phyloP scores from a whole-genome alignment of 768 basidiomycete species.

The Gyrodon lividus region DNA sequence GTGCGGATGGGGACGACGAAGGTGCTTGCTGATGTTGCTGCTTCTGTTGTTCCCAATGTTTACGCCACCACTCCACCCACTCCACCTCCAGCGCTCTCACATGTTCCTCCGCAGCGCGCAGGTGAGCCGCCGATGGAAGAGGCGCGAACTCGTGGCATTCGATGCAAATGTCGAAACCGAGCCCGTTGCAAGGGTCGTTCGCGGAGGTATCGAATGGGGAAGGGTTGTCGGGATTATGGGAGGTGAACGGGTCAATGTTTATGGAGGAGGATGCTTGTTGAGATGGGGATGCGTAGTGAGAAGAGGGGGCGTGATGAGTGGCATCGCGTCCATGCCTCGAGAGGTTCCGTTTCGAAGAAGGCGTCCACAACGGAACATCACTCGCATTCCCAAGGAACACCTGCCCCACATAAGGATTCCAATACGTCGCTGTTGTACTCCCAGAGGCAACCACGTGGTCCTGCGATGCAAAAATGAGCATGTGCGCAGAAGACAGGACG shows the following conservation, averaged over 20 bases:
- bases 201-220: slow-evolving; percentile 35
- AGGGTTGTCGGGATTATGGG: slow-evolving; percentile 18
- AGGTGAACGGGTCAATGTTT: slow-evolving; percentile 7
- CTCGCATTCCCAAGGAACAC: slow-evolving; percentile 80
- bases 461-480: slow-evolving; percentile 5
- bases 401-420: slow-evolving; percentile 61
- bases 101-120: slow-evolving; percentile 77
- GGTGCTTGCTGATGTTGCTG: slow-evolving; percentile 3
- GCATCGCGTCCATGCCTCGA: not conserved
- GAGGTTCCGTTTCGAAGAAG: slow-evolving; percentile 17
- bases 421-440: slow-evolving; percentile 41
- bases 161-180: slow-evolving; percentile 82
- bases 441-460: slow-evolving; percentile 20
- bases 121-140: slow-evolving; percentile 63
- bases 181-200: slow-evolving; percentile 49
- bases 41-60: slow-evolving; percentile 21
- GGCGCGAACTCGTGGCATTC: slow-evolving; percentile 84
- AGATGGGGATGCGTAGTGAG: slow-evolving; percentile 6
- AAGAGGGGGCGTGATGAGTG: not conserved
- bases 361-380: slow-evolving; percentile 62
- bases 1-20: not conserved
- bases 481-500: not conserved
- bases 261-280: slow-evolving; percentile 11
- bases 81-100: slow-evolving; percentile 59
- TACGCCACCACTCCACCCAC: slow-evolving; percentile 52